These are phyloP conservation scores for Sanghuangporus weigelae DNA, from an alignment of 1,284 basidiomycete species.

Conservation along the genomic window DNA sequence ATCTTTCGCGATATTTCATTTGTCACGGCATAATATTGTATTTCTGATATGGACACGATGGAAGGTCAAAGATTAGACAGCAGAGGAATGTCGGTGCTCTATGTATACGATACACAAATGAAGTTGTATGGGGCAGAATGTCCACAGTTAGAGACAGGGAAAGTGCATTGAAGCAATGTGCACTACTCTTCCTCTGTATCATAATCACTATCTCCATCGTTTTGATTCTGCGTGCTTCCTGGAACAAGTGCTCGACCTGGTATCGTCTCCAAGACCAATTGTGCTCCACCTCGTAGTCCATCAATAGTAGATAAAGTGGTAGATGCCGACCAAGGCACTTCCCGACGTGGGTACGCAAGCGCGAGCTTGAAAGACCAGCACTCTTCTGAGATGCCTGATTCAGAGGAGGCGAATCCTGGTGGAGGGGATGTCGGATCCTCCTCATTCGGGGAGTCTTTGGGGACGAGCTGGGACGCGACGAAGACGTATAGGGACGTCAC, in stretches of 20 bases:
- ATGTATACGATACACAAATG: not conserved
- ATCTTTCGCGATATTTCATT: not conserved
- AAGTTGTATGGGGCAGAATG: not conserved
- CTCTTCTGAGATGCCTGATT: conserved; percentile 38
- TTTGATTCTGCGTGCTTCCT: conserved; percentile 11
- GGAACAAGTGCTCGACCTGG: conserved; percentile 21
- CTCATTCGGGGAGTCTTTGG: too few relatives aligned
- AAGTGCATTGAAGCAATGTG: not conserved
- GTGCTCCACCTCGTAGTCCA: conserved; percentile 56
- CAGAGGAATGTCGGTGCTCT: not conserved
- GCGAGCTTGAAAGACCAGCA: conserved; percentile 75
- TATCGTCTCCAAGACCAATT: conserved; percentile 65
- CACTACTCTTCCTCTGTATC: conserved; percentile 51
- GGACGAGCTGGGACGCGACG: conserved; percentile 53
- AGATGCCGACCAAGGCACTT: conserved; percentile 49
- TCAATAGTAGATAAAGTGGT: conserved; percentile 44
- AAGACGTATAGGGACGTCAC: conserved; percentile 65
- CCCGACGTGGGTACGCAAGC: conserved; percentile 63
- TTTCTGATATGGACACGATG: not conserved
- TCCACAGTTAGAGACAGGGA: not conserved
- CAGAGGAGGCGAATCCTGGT: conserved; percentile 23
- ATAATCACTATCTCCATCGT: conserved; percentile 49
- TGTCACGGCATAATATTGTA: not conserved
- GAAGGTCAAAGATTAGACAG: not conserved
- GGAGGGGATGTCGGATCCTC: conserved; percentile 44